Conservation (phyloP, 2,329 filamentous ascomycete genomes). For the Neurospora crassa region DNA sequence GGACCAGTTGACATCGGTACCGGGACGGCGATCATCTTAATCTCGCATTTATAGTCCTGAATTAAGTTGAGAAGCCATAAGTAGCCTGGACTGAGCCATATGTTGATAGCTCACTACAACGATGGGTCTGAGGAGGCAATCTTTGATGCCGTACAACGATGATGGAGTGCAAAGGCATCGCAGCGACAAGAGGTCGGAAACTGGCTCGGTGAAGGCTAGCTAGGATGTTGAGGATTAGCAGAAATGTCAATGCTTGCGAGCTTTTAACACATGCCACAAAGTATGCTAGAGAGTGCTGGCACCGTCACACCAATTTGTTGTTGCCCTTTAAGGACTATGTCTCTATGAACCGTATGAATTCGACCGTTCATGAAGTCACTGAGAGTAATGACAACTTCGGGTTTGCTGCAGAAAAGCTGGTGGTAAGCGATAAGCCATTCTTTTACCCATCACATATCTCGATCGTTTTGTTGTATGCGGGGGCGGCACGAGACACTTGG, state of each 20-base stretch:
- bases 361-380: background rate
- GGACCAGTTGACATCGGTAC: background rate
- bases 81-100: background rate
- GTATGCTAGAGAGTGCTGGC: background rate
- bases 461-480: background rate
- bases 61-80: background rate
- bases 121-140: background rate
- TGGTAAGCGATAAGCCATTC: conserved; percentile 5
- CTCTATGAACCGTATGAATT: too few relatives aligned
- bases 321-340: background rate
- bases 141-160: background rate
- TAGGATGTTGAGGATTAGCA: background rate
- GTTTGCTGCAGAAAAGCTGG: conserved; percentile 10
- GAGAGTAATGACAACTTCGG: background rate
- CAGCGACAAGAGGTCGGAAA: background rate
- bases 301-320: background rate
- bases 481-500: background rate
- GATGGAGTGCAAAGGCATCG: background rate
- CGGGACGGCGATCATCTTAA: background rate
- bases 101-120: background rate
- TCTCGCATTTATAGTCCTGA: background rate
- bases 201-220: background rate
- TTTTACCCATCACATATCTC: too few relatives aligned
- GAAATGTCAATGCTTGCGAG: background rate
- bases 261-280: background rate